Percentiles rank a stretch among this genome's conserved stretches.
These are phyloP conservation scores for Phycomyces nitens DNA, from an alignment of 192 early-diverging fungal species.

Conservation along the genomic window DNA sequence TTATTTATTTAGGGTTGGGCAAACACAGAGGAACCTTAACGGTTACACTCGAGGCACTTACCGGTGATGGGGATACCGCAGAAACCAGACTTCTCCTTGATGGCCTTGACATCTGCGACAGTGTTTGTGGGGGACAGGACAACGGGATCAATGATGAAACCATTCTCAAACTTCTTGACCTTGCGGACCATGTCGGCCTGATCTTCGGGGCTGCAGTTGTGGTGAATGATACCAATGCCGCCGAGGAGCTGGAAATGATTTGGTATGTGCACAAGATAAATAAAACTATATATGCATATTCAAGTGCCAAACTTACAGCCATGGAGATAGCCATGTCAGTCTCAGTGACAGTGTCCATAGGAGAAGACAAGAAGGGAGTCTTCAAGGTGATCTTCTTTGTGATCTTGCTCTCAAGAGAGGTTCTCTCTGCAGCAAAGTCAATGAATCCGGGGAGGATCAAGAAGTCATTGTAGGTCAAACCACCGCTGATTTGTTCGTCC, in stretches of 20 bases:
- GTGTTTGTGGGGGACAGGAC: constrained; percentile 79
- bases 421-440: constrained; percentile 82
- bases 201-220: constrained; percentile 94
- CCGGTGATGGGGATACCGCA: constrained; percentile 96
- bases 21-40: not conserved
- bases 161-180: constrained; percentile 98
- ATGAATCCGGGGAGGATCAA: constrained; percentile 95
- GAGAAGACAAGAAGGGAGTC: constrained; percentile 91
- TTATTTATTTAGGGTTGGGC: constrained; percentile 13
- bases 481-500: constrained; percentile 74
- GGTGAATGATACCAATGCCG: constrained; percentile 95
- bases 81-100: constrained; percentile 88
- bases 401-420: constrained; percentile 79
- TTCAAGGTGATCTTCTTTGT: constrained; percentile 89
- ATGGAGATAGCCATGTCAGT: constrained; percentile 97
- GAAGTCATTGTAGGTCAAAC: constrained; percentile 98
- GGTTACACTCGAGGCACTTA: constrained; percentile 22
- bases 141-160: constrained; percentile 94
- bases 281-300: no score
- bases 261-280: constrained; percentile 1
- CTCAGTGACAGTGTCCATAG: constrained; percentile 99
- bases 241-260: constrained; percentile 58
- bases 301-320: constrained; percentile 80
- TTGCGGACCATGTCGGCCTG: constrained; percentile 98
- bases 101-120: constrained; percentile 79